phyloP scores from a whole-genome alignment of 164 flowering plant species.

The Liquidambar formosana region DNA sequence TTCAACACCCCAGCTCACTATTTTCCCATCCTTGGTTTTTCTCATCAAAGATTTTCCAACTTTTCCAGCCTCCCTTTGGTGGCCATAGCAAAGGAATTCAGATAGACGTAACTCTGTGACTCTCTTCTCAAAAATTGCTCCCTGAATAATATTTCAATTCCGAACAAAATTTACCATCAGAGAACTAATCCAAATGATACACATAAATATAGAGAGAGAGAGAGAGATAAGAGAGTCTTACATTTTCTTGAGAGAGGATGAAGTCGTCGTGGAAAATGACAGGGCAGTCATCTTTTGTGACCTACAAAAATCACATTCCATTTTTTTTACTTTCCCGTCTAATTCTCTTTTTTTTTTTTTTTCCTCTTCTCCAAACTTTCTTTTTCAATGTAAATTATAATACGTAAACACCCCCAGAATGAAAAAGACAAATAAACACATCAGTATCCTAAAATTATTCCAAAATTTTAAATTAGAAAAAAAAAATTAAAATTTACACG shows the following conservation, averaged over 20 bases:
- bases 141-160: constrained; percentile 42
- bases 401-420: neutral
- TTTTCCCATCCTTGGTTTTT: constrained; percentile 74
- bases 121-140: constrained; percentile 59
- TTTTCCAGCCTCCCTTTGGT: constrained; percentile 55
- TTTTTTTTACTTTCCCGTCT: neutral
- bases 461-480: neutral
- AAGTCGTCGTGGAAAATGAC: constrained; percentile 72
- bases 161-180: neutral
- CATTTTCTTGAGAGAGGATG: constrained; percentile 52
- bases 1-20: constrained; percentile 74
- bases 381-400: neutral
- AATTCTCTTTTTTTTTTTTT: constrained; percentile 1
- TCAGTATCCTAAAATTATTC: constrained; percentile 11
- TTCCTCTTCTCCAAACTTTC: neutral
- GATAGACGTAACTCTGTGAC: constrained; percentile 60
- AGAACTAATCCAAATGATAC: neutral
- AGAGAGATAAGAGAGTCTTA: constrained; percentile 21
- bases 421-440: constrained; percentile 9
- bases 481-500: too few relatives aligned
- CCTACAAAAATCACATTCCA: constrained; percentile 46
- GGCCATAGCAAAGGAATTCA: constrained; percentile 78
- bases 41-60: constrained; percentile 63
- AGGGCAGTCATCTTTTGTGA: constrained; percentile 67
- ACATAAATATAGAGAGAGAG: neutral